Base-by-base conservation (phyloP, 2,329 filamentous ascomycete species). In the Sclerotinia sclerotiorum region DNA sequence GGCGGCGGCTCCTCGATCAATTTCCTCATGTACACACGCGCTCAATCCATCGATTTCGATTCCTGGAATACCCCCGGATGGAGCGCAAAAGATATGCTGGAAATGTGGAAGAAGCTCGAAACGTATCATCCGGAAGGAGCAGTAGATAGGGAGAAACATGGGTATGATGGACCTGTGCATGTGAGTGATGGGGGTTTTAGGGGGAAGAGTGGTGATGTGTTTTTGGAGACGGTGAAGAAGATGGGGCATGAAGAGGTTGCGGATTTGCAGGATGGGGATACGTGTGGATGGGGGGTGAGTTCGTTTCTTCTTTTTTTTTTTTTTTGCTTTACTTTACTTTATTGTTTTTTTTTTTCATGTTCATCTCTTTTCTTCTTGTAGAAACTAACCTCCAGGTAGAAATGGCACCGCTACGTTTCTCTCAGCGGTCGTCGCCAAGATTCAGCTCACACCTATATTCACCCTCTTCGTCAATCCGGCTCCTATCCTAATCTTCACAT, bases 1-100 rank as follows among this genome's bases (percentile, higher is more conserved):
- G 89, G 89, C 24, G 89, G 89, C 8, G 87, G 87, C 8, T 85
- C 82, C 21, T 84, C 84, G 0, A 81, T 89, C 60, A 88, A 88
- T 71, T 85, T 84, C 70, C 84, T 87, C 83, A 83, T 85, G 60
- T 83, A 83, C 71, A 81, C 80, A 2, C 76, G 81, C 39, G 80
- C 79, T 17, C 80, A 84, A 71, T 76, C 79, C 10, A 77, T 77
- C 7, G 83, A 85, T 73, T 84, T 81, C 65, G 83, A 87, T 71
- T 80, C 80, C 8, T 87, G 84, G 84, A 80, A 84, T 10, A 81
- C 80, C 0, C 77, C 80, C 21, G 84, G 85, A 0, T 87, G 85
- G 85, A 76, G 76, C 21, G 78, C 81, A 6, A 79, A 85, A 13
- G 84, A 86, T 7, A 79, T 88, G 76, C 72, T 83, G 17, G 84